A percentile compares a stretch with the other conserved stretches of the same genome.
Evolutionary conservation across 176 grass and related monocot species (phyloP).

Genomic region (Canna indica): DNA sequence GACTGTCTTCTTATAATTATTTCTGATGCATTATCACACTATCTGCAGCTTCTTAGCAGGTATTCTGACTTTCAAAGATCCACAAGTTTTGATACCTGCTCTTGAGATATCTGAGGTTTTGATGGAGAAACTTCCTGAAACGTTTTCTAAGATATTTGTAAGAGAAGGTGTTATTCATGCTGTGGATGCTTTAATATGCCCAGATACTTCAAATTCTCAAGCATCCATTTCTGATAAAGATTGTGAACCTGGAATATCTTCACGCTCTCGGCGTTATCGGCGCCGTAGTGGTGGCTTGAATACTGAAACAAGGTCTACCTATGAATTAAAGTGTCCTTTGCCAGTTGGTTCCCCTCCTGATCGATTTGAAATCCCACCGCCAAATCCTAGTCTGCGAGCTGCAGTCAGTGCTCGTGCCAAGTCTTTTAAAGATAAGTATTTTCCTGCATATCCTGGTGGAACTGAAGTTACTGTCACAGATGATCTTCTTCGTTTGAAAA

Average conservation of each 20-base stretch:
- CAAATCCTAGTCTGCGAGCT: slow-evolving; percentile 40
- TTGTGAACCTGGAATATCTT: slow-evolving; percentile 32
- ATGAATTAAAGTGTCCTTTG: slow-evolving; percentile 46
- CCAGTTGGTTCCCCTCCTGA: slow-evolving; percentile 21
- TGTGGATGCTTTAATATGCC: slow-evolving; percentile 55
- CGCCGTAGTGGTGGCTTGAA: slow-evolving; percentile 31
- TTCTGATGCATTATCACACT: background rate
- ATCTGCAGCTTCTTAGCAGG: slow-evolving; percentile 72
- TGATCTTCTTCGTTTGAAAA: slow-evolving; percentile 51
- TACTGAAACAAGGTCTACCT: slow-evolving; percentile 31
- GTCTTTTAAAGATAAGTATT: slow-evolving; percentile 75
- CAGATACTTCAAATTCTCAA: slow-evolving; percentile 38
- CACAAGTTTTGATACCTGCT: slow-evolving; percentile 69
- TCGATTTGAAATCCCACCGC: slow-evolving; percentile 26
- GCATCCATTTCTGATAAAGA: slow-evolving; percentile 26
- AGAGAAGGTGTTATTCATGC: slow-evolving; percentile 94
- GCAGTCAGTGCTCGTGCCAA: slow-evolving; percentile 58
- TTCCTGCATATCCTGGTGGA: slow-evolving; percentile 43
- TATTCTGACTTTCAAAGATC: slow-evolving; percentile 86
- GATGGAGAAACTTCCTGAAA: slow-evolving; percentile 80
- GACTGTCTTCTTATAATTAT: background rate
- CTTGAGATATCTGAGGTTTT: slow-evolving; percentile 78
- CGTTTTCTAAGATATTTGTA: slow-evolving; percentile 79
- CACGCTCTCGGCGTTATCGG: slow-evolving; percentile 53
- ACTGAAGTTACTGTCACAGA: slow-evolving; percentile 59